These are phyloP conservation scores for Xylaria cubensis DNA, from an alignment of 495 filamentous ascomycete species.

Conservation along the genomic window DNA sequence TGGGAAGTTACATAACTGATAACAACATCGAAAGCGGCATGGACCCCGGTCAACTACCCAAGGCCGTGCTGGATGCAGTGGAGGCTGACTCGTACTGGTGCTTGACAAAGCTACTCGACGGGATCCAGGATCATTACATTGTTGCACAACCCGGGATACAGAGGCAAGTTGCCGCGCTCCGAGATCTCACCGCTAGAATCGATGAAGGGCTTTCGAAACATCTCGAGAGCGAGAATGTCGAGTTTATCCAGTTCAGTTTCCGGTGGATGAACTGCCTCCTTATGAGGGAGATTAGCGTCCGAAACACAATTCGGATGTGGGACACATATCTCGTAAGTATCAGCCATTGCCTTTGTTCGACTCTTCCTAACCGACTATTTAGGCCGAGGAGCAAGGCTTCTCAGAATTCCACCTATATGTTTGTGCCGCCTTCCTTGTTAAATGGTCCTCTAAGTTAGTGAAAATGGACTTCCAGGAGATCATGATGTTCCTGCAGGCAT, in stretches of 20 bases:
- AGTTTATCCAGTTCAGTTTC: constrained; percentile 99
- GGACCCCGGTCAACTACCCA: constrained; percentile 94
- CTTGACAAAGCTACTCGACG: constrained; percentile 92
- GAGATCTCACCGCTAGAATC: constrained; percentile 88
- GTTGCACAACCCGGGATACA: constrained; percentile 97
- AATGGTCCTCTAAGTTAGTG: constrained; percentile 92
- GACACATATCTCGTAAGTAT: constrained; percentile 90
- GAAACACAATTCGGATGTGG: constrained; percentile 98
- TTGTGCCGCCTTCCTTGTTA: constrained; percentile 97
- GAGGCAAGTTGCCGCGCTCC: constrained; percentile 84
- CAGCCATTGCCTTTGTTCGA: neutral
- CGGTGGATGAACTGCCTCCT: constrained; percentile 99
- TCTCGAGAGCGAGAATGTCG: constrained; percentile 85
- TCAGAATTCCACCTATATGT: constrained; percentile 98
- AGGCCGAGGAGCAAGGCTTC: constrained; percentile 99
- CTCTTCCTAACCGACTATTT: constrained; percentile 19
- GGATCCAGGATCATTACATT: constrained; percentile 99
- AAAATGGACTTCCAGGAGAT: constrained; percentile 99
- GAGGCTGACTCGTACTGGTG: constrained; percentile 99
- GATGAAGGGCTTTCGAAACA: constrained; percentile 85
- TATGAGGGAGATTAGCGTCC: constrained; percentile 96
- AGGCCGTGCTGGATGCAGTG: constrained; percentile 90
- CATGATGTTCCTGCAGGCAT: constrained; percentile 98
- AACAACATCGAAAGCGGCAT: constrained; percentile 91
- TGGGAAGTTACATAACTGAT: constrained; percentile 92